Evolutionary conservation across 2,329 filamentous ascomycete species (phyloP).

Genomic region (Botrytis galanthina): DNA sequence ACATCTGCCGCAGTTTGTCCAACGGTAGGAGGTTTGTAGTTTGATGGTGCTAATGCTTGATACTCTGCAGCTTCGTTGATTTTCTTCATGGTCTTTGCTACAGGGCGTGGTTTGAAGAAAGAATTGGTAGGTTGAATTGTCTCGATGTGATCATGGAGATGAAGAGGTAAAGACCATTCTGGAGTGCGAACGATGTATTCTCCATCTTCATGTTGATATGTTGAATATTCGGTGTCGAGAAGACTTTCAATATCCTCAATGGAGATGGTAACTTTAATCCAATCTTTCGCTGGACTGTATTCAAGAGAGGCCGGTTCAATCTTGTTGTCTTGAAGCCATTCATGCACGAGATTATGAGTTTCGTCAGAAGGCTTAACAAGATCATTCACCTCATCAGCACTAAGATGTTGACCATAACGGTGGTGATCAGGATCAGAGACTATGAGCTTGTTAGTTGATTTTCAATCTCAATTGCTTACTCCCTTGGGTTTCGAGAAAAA

Average conservation of each 20-base stretch:
- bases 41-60: neutral
- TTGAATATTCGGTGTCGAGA: slow-evolving; percentile 40
- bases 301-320: slow-evolving; percentile 40
- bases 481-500: neutral
- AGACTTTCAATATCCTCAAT: slow-evolving; percentile 46
- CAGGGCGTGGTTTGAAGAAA: slow-evolving; percentile 47
- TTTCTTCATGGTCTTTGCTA: slow-evolving; percentile 37
- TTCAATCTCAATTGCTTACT: neutral
- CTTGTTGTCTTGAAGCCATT: slow-evolving; percentile 56
- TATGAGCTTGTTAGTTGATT: slow-evolving; percentile 25
- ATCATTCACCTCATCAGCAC: slow-evolving; percentile 49
- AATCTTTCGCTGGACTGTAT: slow-evolving; percentile 55
- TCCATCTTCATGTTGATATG: slow-evolving; percentile 39
- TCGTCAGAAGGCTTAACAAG: slow-evolving; percentile 53
- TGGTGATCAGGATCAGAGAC: slow-evolving; percentile 53
- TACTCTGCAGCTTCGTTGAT: slow-evolving; percentile 5
- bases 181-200: slow-evolving; percentile 28
- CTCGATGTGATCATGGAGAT: slow-evolving; percentile 45
- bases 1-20: slow-evolving; percentile 46
- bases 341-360: slow-evolving; percentile 50
- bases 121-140: slow-evolving; percentile 57
- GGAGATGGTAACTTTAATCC: slow-evolving; percentile 48
- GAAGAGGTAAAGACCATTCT: slow-evolving; percentile 42
- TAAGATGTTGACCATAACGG: slow-evolving; percentile 56
- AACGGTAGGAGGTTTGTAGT: slow-evolving; percentile 16